Percentiles rank a stretch among this genome's conserved stretches.
These are phyloP conservation scores for Vigna nakashimae DNA, from an alignment of 306 rosid species.

Conservation along the genomic window DNA sequence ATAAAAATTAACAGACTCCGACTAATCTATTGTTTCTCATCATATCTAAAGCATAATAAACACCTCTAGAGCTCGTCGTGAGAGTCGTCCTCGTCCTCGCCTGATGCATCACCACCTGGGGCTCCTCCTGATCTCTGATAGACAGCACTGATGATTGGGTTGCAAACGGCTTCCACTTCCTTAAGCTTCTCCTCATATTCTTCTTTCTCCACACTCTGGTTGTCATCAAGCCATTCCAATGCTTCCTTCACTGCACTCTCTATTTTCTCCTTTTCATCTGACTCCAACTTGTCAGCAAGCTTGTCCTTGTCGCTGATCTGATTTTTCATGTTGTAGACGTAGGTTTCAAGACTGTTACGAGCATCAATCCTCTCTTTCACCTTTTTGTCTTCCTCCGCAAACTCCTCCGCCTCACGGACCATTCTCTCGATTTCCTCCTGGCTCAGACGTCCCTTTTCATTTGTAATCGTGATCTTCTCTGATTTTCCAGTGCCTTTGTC, in stretches of 20 bases:
- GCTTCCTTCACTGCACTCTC: slow-evolving; percentile 95
- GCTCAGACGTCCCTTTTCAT: slow-evolving; percentile 94
- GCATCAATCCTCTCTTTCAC: slow-evolving; percentile 97
- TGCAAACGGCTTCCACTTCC: slow-evolving; percentile 95
- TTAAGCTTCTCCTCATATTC: slow-evolving; percentile 96
- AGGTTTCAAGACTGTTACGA: slow-evolving; percentile 88
- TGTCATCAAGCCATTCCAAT: slow-evolving; percentile 95
- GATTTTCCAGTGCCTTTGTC: slow-evolving; percentile 99
- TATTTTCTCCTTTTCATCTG: slow-evolving; percentile 93
- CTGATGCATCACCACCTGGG: slow-evolving; percentile 64
- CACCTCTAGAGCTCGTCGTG: slow-evolving; percentile 82
- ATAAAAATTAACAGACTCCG: slow-evolving; percentile 55
- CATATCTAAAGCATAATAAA: slow-evolving; percentile 36
- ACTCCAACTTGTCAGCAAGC: slow-evolving; percentile 92
- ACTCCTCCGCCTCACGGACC: slow-evolving; percentile 98
- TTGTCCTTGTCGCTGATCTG: slow-evolving; percentile 95
- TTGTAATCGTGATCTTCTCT: slow-evolving; percentile 97
- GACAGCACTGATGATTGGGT: slow-evolving; percentile 85
- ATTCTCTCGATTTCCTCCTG: slow-evolving; percentile 97
- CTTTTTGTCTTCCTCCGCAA: slow-evolving; percentile 94
- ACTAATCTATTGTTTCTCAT: slow-evolving; percentile 52
- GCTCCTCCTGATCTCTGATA: slow-evolving; percentile 95
- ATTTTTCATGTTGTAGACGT: slow-evolving; percentile 93
- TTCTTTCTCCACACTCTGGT: slow-evolving; percentile 88
- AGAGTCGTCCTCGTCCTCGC: slow-evolving; percentile 80